phyloP scores from a whole-genome alignment of 345 rosid genomes.

The Mangifera indica region DNA sequence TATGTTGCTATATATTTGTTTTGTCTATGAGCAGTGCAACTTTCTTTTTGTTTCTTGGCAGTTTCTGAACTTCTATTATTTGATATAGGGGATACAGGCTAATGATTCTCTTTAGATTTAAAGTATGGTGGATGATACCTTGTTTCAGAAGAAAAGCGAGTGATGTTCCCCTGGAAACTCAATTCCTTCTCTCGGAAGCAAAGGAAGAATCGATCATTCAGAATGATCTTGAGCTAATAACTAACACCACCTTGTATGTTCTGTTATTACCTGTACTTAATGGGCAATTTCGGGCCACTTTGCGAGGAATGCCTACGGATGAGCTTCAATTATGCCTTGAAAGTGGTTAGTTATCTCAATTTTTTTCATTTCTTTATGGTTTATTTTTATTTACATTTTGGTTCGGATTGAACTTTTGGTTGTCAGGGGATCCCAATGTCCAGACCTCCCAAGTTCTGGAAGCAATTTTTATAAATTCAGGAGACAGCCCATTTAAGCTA shows the following conservation, averaged over 20 bases:
- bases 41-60: not conserved
- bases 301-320: conserved; percentile 29
- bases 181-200: conserved; percentile 33
- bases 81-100: conserved; percentile 30
- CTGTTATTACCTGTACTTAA: conserved; percentile 33
- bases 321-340: conserved; percentile 36
- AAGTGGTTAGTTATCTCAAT: conserved; percentile 22
- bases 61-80: not conserved
- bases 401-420: not conserved
- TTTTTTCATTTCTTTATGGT: not conserved
- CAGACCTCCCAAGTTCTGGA: conserved; percentile 26
- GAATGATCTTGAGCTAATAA: not conserved
- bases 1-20: not conserved
- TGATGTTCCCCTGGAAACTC: conserved; percentile 34
- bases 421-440: conserved; percentile 29
- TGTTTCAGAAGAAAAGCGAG: conserved; percentile 23
- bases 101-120: conserved; percentile 30
- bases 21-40: not conserved
- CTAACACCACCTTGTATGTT: conserved; percentile 15
- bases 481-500: conserved; percentile 36
- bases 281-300: conserved; percentile 33
- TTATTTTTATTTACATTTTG: not conserved
- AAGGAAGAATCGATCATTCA: conserved; percentile 26
- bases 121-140: conserved; percentile 49
- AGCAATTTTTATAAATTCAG: conserved; percentile 34